Base-by-base conservation (phyloP, 331 rosid species). In the Telfairia occidentalis region DNA sequence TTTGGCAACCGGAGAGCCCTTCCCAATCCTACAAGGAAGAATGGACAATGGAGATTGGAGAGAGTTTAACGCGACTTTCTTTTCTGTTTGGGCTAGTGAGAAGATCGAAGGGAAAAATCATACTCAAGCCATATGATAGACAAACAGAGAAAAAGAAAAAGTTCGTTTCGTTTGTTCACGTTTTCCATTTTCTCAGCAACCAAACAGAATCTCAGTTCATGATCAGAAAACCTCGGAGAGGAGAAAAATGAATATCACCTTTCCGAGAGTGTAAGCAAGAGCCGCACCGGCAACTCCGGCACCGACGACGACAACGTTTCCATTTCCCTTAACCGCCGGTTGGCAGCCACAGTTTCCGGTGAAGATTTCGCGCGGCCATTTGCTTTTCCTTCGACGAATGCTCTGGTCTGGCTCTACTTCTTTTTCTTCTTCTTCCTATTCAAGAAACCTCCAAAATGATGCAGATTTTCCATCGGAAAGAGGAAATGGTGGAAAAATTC, bases 241-340 rank as follows among this genome's bases (percentile, higher is more conserved):
- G 32, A 71, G 24, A 48, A 46, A 71, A 26, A 28, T 5, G 9
- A 8, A 35, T 52, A 29, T 30, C 30, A 73, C 76, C 30, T 73
- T 73, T 29, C 48, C 76, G 35, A 73, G 76, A 73, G 76, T 50
- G 45, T 73, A 73, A 30, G 76, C 76, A 50, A 73, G 76, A 37
- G 76, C 63, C 1, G 76, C 64, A 9, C 64, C 64, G n/a, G 76
- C 76, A 34, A 73, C 76, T 29, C 76, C 76, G 23, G 76, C 76
- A 9, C 76, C 76, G 76, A 73, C 64, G 76, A 73, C 19, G n/a
- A 73, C 34, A 50, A 73, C 30, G 29, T 73, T 64, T 15, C 45
- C 18, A 0, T 11, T 50, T 29, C 43, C 5, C 1, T 16, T 30
- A 18, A 16, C 4, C 29, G 18, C 46, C 46, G 48, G 43, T 19